Evolutionary conservation across 1,284 basidiomycete species (phyloP).

Genomic region (Tausonia pullulans): DNA sequence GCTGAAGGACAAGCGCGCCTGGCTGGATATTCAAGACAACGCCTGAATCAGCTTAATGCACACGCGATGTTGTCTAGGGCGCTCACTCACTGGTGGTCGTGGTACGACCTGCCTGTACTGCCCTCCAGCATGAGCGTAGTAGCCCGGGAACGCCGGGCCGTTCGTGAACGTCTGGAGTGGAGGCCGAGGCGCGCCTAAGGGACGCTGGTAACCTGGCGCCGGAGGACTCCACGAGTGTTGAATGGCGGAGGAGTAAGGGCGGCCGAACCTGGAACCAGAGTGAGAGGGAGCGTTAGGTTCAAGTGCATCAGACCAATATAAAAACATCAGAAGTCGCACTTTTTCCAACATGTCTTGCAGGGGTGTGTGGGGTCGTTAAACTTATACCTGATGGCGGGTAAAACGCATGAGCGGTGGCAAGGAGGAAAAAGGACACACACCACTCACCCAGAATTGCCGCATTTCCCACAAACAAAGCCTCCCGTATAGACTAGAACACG

Average conservation of each 20-base stretch:
- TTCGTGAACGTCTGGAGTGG: neutral
- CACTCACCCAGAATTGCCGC: slow-evolving; percentile 15
- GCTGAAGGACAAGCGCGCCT: slow-evolving; percentile 4
- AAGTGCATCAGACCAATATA: too few species aligned
- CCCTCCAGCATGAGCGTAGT: neutral
- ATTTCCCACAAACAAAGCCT: slow-evolving; percentile 15
- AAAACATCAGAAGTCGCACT: slow-evolving; percentile 1
- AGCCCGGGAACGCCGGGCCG: neutral
- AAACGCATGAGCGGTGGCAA: neutral
- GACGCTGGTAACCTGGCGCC: neutral
- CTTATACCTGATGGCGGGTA: slow-evolving; percentile 9
- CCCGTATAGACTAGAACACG: slow-evolving; percentile 17
- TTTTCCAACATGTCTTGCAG: slow-evolving; percentile 19
- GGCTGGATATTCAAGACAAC: neutral
- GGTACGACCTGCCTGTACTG: neutral
- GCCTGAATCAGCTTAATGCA: too few species aligned
- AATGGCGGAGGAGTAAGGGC: slow-evolving; percentile 9
- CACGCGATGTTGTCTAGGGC: too few species aligned
- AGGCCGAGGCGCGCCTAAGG: neutral
- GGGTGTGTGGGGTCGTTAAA: slow-evolving; percentile 18
- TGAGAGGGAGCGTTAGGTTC: too few species aligned
- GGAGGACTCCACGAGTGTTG: neutral
- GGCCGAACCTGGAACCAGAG: neutral
- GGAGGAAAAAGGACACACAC: neutral
- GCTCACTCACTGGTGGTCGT: neutral